Percentiles rank a stretch among this genome's conserved stretches.
These are phyloP conservation scores for Diaporthe citriasiana DNA, from an alignment of 2,329 filamentous ascomycete genomes.

Conservation along the genomic window DNA sequence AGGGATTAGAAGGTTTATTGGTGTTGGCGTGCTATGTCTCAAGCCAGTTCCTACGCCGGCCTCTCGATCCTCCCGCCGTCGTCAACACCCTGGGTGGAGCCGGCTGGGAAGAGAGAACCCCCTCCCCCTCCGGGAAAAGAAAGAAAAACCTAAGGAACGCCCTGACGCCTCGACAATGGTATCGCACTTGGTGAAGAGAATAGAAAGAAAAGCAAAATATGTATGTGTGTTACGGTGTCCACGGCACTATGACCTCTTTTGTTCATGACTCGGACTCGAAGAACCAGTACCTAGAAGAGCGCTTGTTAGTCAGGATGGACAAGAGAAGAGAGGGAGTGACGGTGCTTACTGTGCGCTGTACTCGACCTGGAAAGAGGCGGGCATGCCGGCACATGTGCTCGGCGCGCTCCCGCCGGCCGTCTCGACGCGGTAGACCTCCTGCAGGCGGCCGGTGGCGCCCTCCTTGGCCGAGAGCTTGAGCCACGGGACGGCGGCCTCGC, in stretches of 20 bases:
- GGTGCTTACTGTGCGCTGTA: constrained; percentile 84
- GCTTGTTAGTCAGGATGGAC: constrained; percentile 19
- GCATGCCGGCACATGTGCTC: constrained; percentile 76
- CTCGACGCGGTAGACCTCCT: constrained; percentile 85
- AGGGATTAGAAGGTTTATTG: constrained; percentile 25
- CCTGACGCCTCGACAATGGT: constrained; percentile 36
- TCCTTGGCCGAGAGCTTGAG: constrained; percentile 63
- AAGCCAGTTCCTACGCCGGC: constrained; percentile 27
- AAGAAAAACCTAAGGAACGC: constrained; percentile 20
- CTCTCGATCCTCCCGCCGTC: constrained; percentile 29
- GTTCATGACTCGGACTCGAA: constrained; percentile 43
- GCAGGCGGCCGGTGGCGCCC: constrained; percentile 73
- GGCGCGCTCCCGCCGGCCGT: constrained; percentile 87
- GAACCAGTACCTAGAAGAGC: constrained; percentile 56
- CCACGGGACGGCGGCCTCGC: constrained; percentile 83
- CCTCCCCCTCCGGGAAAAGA: neutral
- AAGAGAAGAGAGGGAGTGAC: neutral
- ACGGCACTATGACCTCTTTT: neutral
- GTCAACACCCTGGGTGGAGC: constrained; percentile 2
- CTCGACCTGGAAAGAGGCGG: constrained; percentile 76
- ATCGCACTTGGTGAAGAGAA: constrained; percentile 24
- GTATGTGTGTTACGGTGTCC: neutral
- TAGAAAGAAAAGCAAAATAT: neutral
- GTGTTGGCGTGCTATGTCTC: constrained; percentile 30
- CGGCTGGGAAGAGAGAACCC: constrained; percentile 8